Percentiles rank a stretch among this genome's conserved stretches.
Conservation (phyloP, 2,329 filamentous ascomycete species). For the Trichoderma semiorbis region DNA sequence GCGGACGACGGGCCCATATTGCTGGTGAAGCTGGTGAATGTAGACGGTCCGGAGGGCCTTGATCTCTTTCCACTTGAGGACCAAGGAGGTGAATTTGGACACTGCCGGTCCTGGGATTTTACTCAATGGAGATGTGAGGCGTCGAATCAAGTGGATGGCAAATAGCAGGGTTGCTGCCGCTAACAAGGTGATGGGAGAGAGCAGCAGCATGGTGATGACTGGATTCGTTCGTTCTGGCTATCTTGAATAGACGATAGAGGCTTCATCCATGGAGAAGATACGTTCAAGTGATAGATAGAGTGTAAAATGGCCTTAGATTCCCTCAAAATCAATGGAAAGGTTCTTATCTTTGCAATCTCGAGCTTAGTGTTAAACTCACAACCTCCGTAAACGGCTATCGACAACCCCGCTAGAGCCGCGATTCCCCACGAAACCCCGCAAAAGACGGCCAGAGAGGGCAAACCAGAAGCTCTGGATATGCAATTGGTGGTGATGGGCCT, state of each 20-base stretch:
- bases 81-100: conserved; percentile 48
- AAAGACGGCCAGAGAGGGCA: not conserved
- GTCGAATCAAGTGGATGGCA: conserved; percentile 26
- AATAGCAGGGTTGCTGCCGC: conserved; percentile 26
- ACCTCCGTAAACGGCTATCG: conserved; percentile 1
- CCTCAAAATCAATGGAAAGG: not conserved
- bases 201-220: conserved; percentile 26
- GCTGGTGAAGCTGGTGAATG: conserved; percentile 52
- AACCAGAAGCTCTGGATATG: not conserved
- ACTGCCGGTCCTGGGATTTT: conserved; percentile 47
- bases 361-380: not conserved
- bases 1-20: conserved; percentile 56
- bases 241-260: not conserved
- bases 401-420: not conserved
- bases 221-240: not conserved
- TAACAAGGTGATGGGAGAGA: conserved; percentile 29
- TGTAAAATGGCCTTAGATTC: no score
- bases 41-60: conserved; percentile 50
- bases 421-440: conserved; percentile 17
- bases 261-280: not conserved
- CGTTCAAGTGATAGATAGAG: no score
- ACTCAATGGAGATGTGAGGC: conserved; percentile 33
- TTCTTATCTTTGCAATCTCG: not conserved
- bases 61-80: conserved; percentile 56
- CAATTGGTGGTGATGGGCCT: not conserved